Percentiles rank a stretch among this genome's conserved stretches.
Evolutionary conservation across 495 filamentous ascomycete genomes (phyloP).

Genomic region (Aspergillus steynii): DNA sequence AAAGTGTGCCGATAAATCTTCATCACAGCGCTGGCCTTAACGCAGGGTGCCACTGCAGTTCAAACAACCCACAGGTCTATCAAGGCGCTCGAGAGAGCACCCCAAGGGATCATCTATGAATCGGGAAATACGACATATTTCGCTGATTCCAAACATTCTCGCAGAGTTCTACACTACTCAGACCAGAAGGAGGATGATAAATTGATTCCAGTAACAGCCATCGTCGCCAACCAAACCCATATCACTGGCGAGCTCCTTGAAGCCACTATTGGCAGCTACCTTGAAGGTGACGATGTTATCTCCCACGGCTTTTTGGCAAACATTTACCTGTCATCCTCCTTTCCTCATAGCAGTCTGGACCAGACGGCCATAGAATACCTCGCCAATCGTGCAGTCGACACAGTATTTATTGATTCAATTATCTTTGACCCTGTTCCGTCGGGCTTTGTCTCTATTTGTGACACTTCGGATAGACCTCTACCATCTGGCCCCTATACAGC

Average conservation of each 20-base stretch:
- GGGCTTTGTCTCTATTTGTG: background rate
- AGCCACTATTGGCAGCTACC: conserved; percentile 8
- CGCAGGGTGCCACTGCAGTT: too few species aligned
- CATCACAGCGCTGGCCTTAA: too few species aligned
- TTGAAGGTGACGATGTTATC: conserved; percentile 12
- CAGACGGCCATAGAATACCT: conserved; percentile 16
- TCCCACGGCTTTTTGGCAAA: background rate
- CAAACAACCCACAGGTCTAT: too few species aligned
- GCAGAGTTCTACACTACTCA: background rate
- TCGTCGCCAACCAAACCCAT: conserved; percentile 16
- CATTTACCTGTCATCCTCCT: conserved; percentile 9
- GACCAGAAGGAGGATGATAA: conserved; percentile 2
- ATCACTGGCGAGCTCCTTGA: conserved; percentile 18
- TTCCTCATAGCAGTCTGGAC: background rate
- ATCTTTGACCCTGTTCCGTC: background rate
- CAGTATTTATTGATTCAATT: conserved; percentile 1
- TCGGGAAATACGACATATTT: background rate
- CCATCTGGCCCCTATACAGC: conserved; percentile 43
- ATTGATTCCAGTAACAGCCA: conserved; percentile 24
- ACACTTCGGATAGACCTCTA: background rate
- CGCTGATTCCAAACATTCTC: conserved; percentile 7
- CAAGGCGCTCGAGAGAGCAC: too few species aligned
- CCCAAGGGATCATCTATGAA: too few species aligned
- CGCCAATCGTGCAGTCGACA: background rate
- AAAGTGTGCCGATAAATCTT: too few species aligned